Conservation (phyloP, 768 basidiomycete genomes). For the Hypholoma sublateritium region DNA sequence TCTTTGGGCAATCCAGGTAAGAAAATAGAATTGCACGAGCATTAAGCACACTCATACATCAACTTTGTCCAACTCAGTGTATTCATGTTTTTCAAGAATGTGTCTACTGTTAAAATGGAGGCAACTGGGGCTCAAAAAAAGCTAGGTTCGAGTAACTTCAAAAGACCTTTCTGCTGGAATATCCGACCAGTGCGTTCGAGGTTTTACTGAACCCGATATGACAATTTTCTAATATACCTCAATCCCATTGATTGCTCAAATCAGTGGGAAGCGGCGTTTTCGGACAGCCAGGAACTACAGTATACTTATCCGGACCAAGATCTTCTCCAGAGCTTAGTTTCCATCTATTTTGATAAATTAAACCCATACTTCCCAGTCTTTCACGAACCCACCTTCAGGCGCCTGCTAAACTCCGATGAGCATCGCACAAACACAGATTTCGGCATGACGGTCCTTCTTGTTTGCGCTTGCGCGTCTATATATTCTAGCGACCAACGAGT, state of each 20-base stretch:
- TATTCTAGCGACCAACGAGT: conserved; percentile 51
- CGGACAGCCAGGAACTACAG: conserved; percentile 18
- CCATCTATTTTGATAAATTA: conserved; percentile 55
- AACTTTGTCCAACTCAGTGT: conserved; percentile 22
- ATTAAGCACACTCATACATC: too few species aligned
- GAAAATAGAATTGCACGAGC: neutral
- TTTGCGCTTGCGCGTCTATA: conserved; percentile 62
- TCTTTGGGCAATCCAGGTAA: conserved; percentile 41
- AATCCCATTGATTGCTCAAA: neutral
- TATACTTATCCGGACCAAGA: conserved; percentile 49
- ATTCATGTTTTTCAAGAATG: conserved; percentile 41
- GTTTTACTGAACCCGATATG: neutral
- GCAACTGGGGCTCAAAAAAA: conserved; percentile 20
- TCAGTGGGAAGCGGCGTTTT: conserved; percentile 37
- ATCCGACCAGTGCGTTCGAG: conserved; percentile 24
- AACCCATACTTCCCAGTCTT: conserved; percentile 60
- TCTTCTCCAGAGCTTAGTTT: conserved; percentile 48
- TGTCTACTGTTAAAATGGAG: conserved; percentile 38
- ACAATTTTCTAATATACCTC: neutral
- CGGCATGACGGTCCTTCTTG: conserved; percentile 55
- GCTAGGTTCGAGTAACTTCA: conserved; percentile 16
- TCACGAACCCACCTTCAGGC: conserved; percentile 65
- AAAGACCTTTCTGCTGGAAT: conserved; percentile 29
- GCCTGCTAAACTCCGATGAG: conserved; percentile 40
- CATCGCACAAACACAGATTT: conserved; percentile 53